phyloP scores from a whole-genome alignment of 1,284 basidiomycete genomes.

The Leccinum colubrinum region DNA sequence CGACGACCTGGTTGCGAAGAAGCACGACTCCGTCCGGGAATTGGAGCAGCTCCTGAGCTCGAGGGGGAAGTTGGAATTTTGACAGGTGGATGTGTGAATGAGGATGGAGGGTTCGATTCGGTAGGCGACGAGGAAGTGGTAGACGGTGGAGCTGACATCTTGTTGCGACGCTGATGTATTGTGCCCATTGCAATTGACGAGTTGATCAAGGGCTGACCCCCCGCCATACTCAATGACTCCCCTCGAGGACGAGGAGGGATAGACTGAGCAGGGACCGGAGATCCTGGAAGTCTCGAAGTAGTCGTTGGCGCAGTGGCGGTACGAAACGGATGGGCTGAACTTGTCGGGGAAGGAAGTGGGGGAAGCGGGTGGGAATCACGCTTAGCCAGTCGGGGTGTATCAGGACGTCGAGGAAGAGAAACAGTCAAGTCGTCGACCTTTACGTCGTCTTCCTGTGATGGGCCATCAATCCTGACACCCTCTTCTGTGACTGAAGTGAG shows the following conservation, averaged over 20 bases:
- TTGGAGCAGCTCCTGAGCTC: slow-evolving; percentile 32
- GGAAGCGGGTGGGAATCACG: slow-evolving; percentile 65
- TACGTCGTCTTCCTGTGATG: slow-evolving; percentile 23
- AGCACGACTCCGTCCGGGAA: slow-evolving; percentile 53
- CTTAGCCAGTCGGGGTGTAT: slow-evolving; percentile 39
- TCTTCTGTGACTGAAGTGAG: slow-evolving; percentile 66
- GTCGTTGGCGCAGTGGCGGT: slow-evolving; percentile 31
- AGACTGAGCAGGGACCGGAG: slow-evolving; percentile 41
- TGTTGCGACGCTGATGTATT: slow-evolving; percentile 66
- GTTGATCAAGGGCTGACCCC: slow-evolving; percentile 49
- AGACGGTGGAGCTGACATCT: slow-evolving; percentile 55
- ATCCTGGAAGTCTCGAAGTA: slow-evolving; percentile 40
- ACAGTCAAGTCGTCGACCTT: slow-evolving; percentile 25
- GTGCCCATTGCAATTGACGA: slow-evolving; percentile 60
- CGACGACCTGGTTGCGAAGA: slow-evolving; percentile 69
- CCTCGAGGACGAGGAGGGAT: slow-evolving; percentile 48
- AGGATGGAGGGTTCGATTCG: slow-evolving; percentile 50
- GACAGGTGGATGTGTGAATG: slow-evolving; percentile 38
- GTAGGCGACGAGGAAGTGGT: slow-evolving; percentile 54
- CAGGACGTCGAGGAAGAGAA: slow-evolving; percentile 31
- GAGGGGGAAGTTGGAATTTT: slow-evolving; percentile 44
- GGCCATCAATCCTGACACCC: slow-evolving; percentile 38
- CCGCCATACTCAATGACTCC: slow-evolving; percentile 29
- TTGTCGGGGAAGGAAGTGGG: slow-evolving; percentile 54
- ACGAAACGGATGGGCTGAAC: slow-evolving; percentile 29